These are phyloP conservation scores for Boletus rufocinnamomeus DNA, from an alignment of 768 basidiomycete species.

Conservation along the genomic window DNA sequence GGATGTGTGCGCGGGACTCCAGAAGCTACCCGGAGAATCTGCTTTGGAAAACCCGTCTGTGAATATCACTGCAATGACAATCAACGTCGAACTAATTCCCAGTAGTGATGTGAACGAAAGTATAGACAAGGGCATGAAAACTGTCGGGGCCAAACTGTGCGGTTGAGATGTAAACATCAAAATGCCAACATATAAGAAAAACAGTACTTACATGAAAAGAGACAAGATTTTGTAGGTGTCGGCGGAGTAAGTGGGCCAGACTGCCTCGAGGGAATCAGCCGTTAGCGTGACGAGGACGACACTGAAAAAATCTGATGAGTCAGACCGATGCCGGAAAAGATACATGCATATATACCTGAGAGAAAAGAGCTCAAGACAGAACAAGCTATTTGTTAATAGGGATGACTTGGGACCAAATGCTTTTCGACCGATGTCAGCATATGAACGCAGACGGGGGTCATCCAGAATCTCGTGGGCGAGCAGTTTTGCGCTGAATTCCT, in stretches of 20 bases:
- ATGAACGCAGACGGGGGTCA: conserved; percentile 74
- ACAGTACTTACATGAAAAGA: conserved; percentile 58
- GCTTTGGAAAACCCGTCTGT: conserved; percentile 78
- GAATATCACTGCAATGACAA: conserved; percentile 75
- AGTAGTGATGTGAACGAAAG: conserved; percentile 88
- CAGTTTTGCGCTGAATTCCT: conserved; percentile 70
- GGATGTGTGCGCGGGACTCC: conserved; percentile 70
- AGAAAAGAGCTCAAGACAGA: conserved; percentile 86
- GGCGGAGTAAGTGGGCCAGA: conserved; percentile 67
- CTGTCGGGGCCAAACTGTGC: conserved; percentile 74
- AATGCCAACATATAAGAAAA: neutral
- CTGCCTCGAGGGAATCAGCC: conserved; percentile 78
- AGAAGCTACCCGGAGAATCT: conserved; percentile 78
- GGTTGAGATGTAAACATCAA: conserved; percentile 5
- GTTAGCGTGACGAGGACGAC: conserved; percentile 89
- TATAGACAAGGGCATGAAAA: conserved; percentile 82
- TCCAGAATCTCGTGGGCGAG: conserved; percentile 73
- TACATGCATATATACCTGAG: conserved; percentile 53
- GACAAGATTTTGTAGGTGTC: conserved; percentile 77
- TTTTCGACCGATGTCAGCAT: conserved; percentile 86
- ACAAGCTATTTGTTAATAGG: conserved; percentile 65
- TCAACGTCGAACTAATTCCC: conserved; percentile 76
- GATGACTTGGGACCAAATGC: conserved; percentile 81
- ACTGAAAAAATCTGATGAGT: conserved; percentile 37
- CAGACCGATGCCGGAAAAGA: neutral